These are phyloP conservation scores for Phyllosticta citribraziliensis DNA, from an alignment of 2,329 filamentous ascomycete genomes.

Conservation along the genomic window DNA sequence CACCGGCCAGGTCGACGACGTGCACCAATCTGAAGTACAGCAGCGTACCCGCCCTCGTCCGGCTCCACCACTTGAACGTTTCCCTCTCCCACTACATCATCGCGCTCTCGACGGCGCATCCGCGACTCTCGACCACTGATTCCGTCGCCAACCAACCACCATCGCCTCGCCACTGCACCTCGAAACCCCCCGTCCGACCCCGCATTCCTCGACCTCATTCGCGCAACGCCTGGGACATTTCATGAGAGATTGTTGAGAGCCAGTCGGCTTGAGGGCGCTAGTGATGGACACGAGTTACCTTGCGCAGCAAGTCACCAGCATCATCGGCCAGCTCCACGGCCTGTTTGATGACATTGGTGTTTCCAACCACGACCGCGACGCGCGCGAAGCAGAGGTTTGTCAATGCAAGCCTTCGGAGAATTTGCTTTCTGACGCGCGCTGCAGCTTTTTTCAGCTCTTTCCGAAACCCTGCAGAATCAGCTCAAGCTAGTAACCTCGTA, in stretches of 20 bases:
- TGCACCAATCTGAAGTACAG: neutral
- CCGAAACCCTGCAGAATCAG: slow-evolving; percentile 84
- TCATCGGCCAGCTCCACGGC: slow-evolving; percentile 84
- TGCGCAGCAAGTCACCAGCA: slow-evolving; percentile 88
- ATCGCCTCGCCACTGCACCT: neutral
- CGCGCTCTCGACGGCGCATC: neutral
- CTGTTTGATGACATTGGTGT: slow-evolving; percentile 97
- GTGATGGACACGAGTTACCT: slow-evolving; percentile 84
- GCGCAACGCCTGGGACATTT: neutral
- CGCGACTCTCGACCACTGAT: neutral
- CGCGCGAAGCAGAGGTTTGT: slow-evolving; percentile 76
- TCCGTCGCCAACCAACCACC: neutral
- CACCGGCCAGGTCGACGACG: neutral
- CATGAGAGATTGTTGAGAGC: neutral
- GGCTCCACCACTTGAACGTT: neutral
- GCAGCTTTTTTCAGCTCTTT: slow-evolving; percentile 83
- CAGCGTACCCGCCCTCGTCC: neutral
- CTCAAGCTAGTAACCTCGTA: slow-evolving; percentile 68
- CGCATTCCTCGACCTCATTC: neutral
- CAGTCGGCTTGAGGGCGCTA: neutral
- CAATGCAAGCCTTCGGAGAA: neutral
- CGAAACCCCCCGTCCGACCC: neutral
- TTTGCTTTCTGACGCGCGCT: slow-evolving; percentile 14
- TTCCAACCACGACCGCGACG: slow-evolving; percentile 83
- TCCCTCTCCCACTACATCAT: neutral